phyloP scores from a whole-genome alignment of 495 filamentous ascomycete species.

The Talaromyces trachyspermus region DNA sequence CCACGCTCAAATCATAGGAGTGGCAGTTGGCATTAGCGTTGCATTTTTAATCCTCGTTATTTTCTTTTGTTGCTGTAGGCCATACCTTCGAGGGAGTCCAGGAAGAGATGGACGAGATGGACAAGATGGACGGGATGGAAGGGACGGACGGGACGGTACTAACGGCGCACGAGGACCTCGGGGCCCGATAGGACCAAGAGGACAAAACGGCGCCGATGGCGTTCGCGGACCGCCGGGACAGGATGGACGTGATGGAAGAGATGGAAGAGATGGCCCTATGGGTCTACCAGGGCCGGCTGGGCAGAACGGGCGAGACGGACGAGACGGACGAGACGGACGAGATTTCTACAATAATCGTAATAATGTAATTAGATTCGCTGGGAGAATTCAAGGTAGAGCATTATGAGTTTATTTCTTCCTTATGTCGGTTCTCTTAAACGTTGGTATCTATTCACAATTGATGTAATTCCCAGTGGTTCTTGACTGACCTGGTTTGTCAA shows the following conservation, averaged over 20 bases:
- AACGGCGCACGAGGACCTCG: neutral
- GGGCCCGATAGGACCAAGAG: neutral
- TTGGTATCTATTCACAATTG: too few species aligned
- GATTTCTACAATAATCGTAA: neutral
- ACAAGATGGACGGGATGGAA: neutral
- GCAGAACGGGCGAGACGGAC: neutral
- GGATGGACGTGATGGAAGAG: slow-evolving; percentile 6
- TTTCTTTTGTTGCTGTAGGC: slow-evolving; percentile 3
- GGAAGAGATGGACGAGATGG: neutral
- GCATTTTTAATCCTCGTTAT: slow-evolving; percentile 1
- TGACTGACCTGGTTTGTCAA: too few species aligned
- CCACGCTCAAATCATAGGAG: slow-evolving; percentile 6
- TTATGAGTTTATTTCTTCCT: too few species aligned
- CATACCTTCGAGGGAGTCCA: neutral
- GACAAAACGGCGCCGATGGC: neutral
- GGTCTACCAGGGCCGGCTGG: neutral
- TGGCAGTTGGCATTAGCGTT: slow-evolving; percentile 3
- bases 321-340: neutral
- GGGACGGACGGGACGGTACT: neutral
- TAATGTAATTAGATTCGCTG: neutral
- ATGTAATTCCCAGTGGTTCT: too few species aligned
- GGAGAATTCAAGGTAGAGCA: neutral
- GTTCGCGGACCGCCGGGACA: neutral
- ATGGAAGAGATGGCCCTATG: neutral
- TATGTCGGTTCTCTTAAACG: too few species aligned